phyloP scores from a whole-genome alignment of 129 eudicot genomes.

The Scalesia atractyloides region DNA sequence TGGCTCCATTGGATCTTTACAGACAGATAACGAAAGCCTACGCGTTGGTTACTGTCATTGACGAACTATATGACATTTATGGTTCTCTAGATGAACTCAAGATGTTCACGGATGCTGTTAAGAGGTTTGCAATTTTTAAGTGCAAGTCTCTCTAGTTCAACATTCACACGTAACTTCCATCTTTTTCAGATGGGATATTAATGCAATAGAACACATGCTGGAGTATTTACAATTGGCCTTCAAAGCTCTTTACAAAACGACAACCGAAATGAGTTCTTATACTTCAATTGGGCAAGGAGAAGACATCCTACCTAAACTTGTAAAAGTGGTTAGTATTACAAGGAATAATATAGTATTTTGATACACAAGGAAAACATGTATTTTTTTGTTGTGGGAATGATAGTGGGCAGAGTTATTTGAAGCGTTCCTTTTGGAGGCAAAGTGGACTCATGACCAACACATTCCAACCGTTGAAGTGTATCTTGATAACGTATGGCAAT shows the following conservation, averaged over 20 bases:
- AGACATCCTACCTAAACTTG: slow-evolving; percentile 11
- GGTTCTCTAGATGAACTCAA: slow-evolving; percentile 52
- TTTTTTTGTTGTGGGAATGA: neutral
- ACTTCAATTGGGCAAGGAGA: slow-evolving; percentile 29
- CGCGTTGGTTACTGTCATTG: slow-evolving; percentile 35
- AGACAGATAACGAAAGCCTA: slow-evolving; percentile 24
- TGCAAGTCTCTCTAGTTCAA: neutral
- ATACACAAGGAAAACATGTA: neutral
- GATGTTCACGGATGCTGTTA: slow-evolving; percentile 31
- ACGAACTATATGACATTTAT: slow-evolving; percentile 54
- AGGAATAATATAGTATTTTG: neutral
- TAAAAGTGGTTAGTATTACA: slow-evolving; percentile 17
- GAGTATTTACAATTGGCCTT: slow-evolving; percentile 37
- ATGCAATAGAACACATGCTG: slow-evolving; percentile 30
- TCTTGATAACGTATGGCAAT: slow-evolving; percentile 34
- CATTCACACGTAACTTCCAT: no score
- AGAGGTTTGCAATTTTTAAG: slow-evolving; percentile 3
- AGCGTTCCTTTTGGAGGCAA: slow-evolving; percentile 43
- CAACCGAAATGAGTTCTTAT: slow-evolving; percentile 41
- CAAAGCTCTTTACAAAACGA: slow-evolving; percentile 34
- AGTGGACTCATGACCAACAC: slow-evolving; percentile 25
- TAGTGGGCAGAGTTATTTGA: slow-evolving; percentile 29
- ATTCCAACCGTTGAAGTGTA: slow-evolving; percentile 27
- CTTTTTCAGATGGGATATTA: slow-evolving; percentile 47
- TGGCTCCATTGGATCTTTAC: slow-evolving; percentile 8